A percentile compares a stretch with the other conserved stretches of the same genome.
These are phyloP conservation scores for Cladosporium sp. DNA, from an alignment of 2,329 filamentous ascomycete genomes.

Conservation along the genomic window DNA sequence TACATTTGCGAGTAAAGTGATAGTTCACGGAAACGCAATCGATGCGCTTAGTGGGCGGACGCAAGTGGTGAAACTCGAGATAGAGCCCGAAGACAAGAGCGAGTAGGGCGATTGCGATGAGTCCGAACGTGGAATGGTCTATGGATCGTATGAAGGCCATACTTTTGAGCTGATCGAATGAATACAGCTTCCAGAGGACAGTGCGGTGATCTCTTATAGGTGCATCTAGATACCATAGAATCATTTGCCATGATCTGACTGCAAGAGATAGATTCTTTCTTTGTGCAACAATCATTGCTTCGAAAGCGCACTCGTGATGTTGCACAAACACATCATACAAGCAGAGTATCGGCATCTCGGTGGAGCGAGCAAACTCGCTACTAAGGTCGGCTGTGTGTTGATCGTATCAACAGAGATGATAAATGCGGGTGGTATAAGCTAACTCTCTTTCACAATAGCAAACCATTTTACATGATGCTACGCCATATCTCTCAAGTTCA, in stretches of 20 bases:
- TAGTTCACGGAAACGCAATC: slow-evolving; percentile 49
- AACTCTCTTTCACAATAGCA: too few species aligned
- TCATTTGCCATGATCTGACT: neutral
- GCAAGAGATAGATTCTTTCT: neutral
- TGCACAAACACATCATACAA: neutral
- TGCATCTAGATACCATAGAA: neutral
- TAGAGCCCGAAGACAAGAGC: neutral
- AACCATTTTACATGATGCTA: neutral
- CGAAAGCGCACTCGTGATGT: neutral
- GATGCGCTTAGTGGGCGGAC: neutral
- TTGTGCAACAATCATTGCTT: neutral
- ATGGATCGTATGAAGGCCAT: neutral
- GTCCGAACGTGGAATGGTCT: neutral
- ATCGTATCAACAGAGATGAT: neutral
- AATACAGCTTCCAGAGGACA: too few species aligned
- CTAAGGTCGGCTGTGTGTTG: neutral
- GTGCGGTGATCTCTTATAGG: too few species aligned
- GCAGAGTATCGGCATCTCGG: neutral
- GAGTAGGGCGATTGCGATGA: neutral
- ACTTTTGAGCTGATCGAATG: neutral
- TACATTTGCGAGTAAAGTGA: slow-evolving; percentile 50
- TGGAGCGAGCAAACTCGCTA: neutral
- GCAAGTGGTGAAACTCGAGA: slow-evolving; percentile 27
- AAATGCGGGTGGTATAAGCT: neutral
- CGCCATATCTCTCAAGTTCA: neutral